Percentiles rank a stretch among this genome's conserved stretches.
Conservation (phyloP, 73 alveolate genomes). For the Paramecium bursaria region DNA sequence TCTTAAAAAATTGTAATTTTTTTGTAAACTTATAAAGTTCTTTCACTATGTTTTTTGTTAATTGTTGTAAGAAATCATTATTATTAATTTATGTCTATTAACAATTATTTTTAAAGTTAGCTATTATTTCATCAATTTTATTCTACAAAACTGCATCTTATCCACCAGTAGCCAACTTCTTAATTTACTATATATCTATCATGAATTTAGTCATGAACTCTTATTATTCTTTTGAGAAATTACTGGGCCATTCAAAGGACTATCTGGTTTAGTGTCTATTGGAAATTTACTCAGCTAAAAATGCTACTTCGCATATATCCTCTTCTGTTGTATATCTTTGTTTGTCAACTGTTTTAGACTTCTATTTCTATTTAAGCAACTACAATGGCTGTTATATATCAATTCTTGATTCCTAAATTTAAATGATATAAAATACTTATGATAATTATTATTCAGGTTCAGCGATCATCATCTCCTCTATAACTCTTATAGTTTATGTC, state of each 20-base stretch:
- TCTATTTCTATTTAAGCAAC: not conserved
- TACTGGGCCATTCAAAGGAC: not conserved
- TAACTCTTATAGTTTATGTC: not conserved
- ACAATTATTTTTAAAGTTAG: not conserved
- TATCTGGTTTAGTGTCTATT: not conserved
- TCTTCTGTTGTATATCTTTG: constrained; percentile 48
- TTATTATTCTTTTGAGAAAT: not conserved
- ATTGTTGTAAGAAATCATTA: constrained; percentile 48
- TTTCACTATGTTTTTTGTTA: not conserved
- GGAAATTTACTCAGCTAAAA: not conserved
- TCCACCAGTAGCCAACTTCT: not conserved
- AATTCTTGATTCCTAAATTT: constrained; percentile 34
- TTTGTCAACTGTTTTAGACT: constrained; percentile 4
- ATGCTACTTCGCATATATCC: constrained; percentile 59
- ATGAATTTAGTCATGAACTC: constrained; percentile 28
- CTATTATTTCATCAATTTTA: constrained; percentile 28
- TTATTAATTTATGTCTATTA: not conserved
- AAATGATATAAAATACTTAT: not conserved
- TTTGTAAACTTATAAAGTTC: constrained; percentile 9
- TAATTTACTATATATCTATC: not conserved
- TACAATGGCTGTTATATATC: not conserved
- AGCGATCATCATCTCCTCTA: not conserved
- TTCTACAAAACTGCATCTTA: constrained; percentile 7
- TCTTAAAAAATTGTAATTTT: constrained; percentile 2
- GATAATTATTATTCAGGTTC: constrained; percentile 15